Base-by-base conservation (phyloP, 768 basidiomycete genomes). In the Mrakia blollopis region DNA sequence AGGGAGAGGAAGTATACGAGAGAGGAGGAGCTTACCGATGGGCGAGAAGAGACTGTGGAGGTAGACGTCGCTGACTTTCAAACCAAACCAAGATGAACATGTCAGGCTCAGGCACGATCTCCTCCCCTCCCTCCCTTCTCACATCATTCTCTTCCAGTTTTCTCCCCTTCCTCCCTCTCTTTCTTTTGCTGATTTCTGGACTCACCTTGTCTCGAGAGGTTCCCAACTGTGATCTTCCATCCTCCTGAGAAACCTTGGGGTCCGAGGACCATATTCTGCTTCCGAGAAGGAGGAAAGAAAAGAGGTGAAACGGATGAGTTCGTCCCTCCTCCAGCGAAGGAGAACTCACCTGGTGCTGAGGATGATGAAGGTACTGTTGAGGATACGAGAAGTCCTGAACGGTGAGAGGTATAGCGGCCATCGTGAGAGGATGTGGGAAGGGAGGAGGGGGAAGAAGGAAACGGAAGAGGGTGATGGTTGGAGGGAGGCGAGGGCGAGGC, bases 171-270 rank as follows among this genome's bases (percentile, higher is more conserved):
- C 18, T 39, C 30, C 11, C 11, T 23, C 67, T 8, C 37, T 4
- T 21, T 65, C 30, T 68, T 8, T 39, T 25, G 11, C 3, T 4
- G 14, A 18, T 39, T 25, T 11, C 13, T 21, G 63, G 39, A 74
- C 65, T 23, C 30, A 75, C 74, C 74, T 44, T 75, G 74, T 32
- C 74, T 52, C 37, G 67, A 69, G 41, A 75, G 52, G 54, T 75
- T 75, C n/a, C 69, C 74, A 25, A 75, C 67, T 30, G 54, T 44
- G 54, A 75, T 52, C 69, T 68, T 75, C 67, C 65, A 75, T 18
- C 35, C 72, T 73, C 39, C 72, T 30, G 69, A 30, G 28, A 50
- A 32, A 18, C 5, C 13, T 6, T 5, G 60, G 47, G 60, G 10
- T 41, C 32, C 25, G 41, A 30, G 61, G 32, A 39, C 5, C 18